Base-by-base conservation (phyloP, 108 stramenopile genomes). In the Skeletonema menzelii region DNA sequence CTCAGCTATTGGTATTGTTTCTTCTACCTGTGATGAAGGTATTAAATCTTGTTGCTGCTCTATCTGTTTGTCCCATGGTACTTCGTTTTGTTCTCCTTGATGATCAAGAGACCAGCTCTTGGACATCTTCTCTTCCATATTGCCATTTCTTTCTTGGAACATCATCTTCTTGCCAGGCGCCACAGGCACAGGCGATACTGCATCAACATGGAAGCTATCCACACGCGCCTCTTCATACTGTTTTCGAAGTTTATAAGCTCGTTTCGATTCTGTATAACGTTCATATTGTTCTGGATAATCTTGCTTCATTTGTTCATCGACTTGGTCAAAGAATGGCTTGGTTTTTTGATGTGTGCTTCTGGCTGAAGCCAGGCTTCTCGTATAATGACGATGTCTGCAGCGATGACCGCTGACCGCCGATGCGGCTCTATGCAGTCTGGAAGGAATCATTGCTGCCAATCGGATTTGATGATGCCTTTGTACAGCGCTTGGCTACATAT, bases 201-300 rank as follows among this genome's bases (percentile, higher is more conserved):
- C 37, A 24, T 34, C 67, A 35, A 6, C 56, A 56, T 56, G 0
- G 24, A 30, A 46, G 17, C 44, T 49, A 32, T 32, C 34, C 44
- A 22, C 6, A 35, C 26, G 60, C 13, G 62, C 35, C 24, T 40
- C 6, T 60, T 58, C 64, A 47, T 34, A 7, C 19, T 27, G 13
- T 59, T 32, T 20, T 60, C n/a, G 0, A 42, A 58, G 1, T 55
- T 55, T 22, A 37, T 63, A 6, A 49, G 71, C 37, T 44, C 63
- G 49, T 32, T 37, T 56, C 11, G 70, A 72, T 44, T 71, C 59
- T 15, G 61, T 3, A 42, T 55, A 79, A 17, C 22, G 31, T 46
- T 68, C 66, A 44, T 79, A 79, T 32, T 79, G 59, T n/a, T 53
- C 34, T 0, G 78, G 78, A 27, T 59, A 72, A 27, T 79, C 78